Conservation (phyloP, 2,329 filamentous ascomycete species). For the Fonsecaea pugnacius region DNA sequence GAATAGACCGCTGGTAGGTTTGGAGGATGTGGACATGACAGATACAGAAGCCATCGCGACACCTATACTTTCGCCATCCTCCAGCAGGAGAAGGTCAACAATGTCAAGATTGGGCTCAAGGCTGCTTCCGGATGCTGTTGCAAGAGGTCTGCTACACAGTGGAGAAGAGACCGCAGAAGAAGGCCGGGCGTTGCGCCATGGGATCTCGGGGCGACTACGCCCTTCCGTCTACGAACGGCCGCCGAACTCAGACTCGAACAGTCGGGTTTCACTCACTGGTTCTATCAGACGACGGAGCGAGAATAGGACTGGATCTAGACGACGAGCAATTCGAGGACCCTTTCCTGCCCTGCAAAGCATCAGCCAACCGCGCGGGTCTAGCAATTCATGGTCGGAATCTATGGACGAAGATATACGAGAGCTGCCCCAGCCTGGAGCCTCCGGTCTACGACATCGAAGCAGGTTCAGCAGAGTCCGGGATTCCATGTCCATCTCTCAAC, state of each 20-base stretch:
- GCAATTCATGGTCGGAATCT: slow-evolving; percentile 37
- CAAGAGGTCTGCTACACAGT: slow-evolving; percentile 50
- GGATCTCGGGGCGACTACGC: slow-evolving; percentile 44
- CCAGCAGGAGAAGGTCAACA: slow-evolving; percentile 49
- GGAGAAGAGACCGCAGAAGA: slow-evolving; percentile 53
- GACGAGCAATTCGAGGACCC: slow-evolving; percentile 46
- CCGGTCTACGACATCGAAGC: slow-evolving; percentile 34
- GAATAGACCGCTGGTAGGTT: slow-evolving; percentile 42
- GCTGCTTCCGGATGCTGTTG: slow-evolving; percentile 53
- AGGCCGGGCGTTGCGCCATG: slow-evolving; percentile 51
- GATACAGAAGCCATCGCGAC: slow-evolving; percentile 36
- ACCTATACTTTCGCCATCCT: slow-evolving; percentile 34
- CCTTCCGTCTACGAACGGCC: slow-evolving; percentile 31
- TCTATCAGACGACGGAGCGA: slow-evolving; percentile 30
- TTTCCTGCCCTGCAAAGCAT: slow-evolving; percentile 46
- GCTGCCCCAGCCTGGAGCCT: slow-evolving; percentile 33
- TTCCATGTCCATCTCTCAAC: slow-evolving; percentile 48
- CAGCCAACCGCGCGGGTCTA: slow-evolving; percentile 39
- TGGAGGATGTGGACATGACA: slow-evolving; percentile 40
- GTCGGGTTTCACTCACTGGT: slow-evolving; percentile 29
- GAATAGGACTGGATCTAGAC: slow-evolving; percentile 38
- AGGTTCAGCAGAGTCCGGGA: slow-evolving; percentile 50
- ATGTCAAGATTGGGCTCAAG: slow-evolving; percentile 55
- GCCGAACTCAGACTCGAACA: slow-evolving; percentile 21
- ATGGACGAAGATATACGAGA: slow-evolving; percentile 37